These are phyloP conservation scores for Tetrahymena elliotti DNA, from an alignment of 73 alveolate genomes.

Conservation along the genomic window DNA sequence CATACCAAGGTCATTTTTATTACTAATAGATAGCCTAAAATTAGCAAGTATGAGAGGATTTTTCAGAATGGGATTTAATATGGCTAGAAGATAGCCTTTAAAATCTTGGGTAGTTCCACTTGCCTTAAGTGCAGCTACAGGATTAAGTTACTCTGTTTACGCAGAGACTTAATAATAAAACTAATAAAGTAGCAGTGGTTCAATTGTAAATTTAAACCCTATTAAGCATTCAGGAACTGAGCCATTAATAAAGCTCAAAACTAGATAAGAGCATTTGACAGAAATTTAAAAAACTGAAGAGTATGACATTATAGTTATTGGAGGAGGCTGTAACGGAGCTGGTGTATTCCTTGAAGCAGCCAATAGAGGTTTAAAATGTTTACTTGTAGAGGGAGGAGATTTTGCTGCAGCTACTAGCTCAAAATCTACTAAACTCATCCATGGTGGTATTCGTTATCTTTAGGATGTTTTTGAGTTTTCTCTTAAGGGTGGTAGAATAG, in stretches of 20 bases:
- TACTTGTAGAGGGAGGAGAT: constrained; percentile 65
- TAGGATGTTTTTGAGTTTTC: constrained; percentile 50
- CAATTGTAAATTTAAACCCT: not conserved
- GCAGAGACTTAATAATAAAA: not conserved
- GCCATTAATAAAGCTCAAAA: not conserved
- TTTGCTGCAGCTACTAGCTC: constrained; percentile 81
- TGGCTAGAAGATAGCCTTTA: not conserved
- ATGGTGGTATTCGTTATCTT: constrained; percentile 89
- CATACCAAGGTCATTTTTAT: too few species aligned
- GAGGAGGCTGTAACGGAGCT: constrained; percentile 72
- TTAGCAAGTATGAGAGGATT: not conserved
- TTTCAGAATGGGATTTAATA: not conserved
- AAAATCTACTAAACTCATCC: constrained; percentile 79
- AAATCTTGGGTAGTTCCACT: not conserved
- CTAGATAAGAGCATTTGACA: constrained; percentile 11
- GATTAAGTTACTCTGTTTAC: not conserved
- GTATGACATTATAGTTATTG: constrained; percentile 51
- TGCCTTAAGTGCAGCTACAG: not conserved
- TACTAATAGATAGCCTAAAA: too few species aligned
- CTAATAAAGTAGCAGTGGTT: not conserved
- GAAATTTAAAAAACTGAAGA: not conserved
- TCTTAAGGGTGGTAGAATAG: constrained; percentile 51
- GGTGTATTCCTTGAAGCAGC: constrained; percentile 92
- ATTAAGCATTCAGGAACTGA: not conserved
- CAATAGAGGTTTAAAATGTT: constrained; percentile 68